A percentile compares a stretch with the other conserved stretches of the same genome.
Evolutionary conservation across 805 yeast species (phyloP).

Genomic region (Pichia eremophila): DNA sequence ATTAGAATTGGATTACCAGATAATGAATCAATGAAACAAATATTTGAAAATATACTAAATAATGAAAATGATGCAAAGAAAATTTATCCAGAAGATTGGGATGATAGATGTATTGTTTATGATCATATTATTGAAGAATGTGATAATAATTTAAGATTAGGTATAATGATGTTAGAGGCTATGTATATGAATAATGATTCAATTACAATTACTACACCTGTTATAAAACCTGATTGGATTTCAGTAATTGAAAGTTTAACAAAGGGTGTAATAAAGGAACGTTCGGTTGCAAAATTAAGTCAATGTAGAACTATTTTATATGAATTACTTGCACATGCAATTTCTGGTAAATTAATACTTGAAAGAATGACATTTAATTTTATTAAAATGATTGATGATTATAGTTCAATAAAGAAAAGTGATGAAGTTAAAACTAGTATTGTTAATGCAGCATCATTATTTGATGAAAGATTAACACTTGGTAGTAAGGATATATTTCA

Average conservation of each 20-base stretch:
- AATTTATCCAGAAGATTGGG: conserved; percentile 27
- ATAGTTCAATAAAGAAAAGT: conserved; percentile 11
- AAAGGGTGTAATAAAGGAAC: conserved; percentile 44
- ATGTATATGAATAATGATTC: conserved; percentile 59
- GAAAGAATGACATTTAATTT: conserved; percentile 41
- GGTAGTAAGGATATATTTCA: conserved; percentile 91
- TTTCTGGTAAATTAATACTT: conserved; percentile 76
- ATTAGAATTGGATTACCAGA: conserved; percentile 84
- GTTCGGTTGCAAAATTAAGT: conserved; percentile 53
- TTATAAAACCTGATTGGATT: conserved; percentile 84
- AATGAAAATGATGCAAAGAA: conserved; percentile 39
- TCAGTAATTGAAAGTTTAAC: conserved; percentile 64
- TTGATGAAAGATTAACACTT: conserved; percentile 77
- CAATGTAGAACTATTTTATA: conserved; percentile 62
- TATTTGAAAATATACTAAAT: conserved; percentile 45
- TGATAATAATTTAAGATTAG: conserved; percentile 67
- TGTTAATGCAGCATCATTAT: conserved; percentile 51
- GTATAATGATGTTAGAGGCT: conserved; percentile 75
- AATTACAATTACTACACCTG: conserved; percentile 36
- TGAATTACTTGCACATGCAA: conserved; percentile 86
- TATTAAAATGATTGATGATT: conserved; percentile 17
- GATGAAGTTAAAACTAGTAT: conserved; percentile 32
- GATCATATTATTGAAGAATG: conserved; percentile 44
- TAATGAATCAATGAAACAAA: conserved; percentile 42
- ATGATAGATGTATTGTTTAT: conserved; percentile 29